Conservation (phyloP, 257 asterid genomes). For the Nicotiana obtusifolia region DNA sequence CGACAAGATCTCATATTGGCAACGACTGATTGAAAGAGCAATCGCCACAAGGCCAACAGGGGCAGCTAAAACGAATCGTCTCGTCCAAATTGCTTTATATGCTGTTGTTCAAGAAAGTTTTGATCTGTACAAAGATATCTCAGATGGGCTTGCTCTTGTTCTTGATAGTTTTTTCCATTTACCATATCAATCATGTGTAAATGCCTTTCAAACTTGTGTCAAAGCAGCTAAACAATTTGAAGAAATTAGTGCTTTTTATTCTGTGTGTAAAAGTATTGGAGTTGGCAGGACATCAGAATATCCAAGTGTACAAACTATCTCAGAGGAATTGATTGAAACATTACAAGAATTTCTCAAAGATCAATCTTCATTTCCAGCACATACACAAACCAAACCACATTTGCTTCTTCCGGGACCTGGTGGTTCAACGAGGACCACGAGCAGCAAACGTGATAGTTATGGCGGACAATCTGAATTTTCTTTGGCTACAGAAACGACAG, state of each 20-base stretch:
- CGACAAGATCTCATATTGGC: conserved; percentile 68
- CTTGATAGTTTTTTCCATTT: conserved; percentile 69
- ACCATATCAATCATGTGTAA: conserved; percentile 58
- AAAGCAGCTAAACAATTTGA: conserved; percentile 68
- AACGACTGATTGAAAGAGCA: conserved; percentile 65
- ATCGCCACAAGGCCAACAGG: conserved; percentile 79
- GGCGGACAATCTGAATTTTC: conserved; percentile 53
- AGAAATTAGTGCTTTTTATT: conserved; percentile 55
- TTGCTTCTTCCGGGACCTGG: background rate
- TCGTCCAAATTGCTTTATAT: conserved; percentile 55
- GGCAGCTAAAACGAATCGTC: conserved; percentile 42
- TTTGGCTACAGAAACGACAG: conserved; percentile 17
- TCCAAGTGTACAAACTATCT: conserved; percentile 59
- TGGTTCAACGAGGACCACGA: background rate
- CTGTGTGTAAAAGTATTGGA: conserved; percentile 49
- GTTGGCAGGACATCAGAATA: conserved; percentile 66
- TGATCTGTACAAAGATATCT: conserved; percentile 63
- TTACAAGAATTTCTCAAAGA: conserved; percentile 73
- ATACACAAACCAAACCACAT: background rate
- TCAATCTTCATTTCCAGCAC: conserved; percentile 59
- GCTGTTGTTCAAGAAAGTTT: conserved; percentile 75
- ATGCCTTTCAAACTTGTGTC: conserved; percentile 63
- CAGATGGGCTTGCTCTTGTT: conserved; percentile 64
- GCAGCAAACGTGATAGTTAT: conserved; percentile 20
- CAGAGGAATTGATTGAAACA: conserved; percentile 66